Conservation (phyloP, 805 yeast species). For the Suhomyces sp. region DNA sequence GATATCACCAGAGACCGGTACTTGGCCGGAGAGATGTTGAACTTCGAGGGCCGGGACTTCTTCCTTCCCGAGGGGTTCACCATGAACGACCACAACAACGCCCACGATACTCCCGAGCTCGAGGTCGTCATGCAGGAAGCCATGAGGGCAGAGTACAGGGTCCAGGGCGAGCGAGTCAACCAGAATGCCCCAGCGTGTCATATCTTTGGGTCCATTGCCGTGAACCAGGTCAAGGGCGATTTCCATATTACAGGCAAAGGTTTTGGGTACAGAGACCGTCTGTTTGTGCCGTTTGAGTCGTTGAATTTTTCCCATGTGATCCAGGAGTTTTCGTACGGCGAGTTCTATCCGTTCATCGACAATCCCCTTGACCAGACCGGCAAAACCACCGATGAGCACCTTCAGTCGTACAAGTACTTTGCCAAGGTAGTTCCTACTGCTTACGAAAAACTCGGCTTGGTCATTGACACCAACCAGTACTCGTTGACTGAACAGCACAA, state of each 20-base stretch:
- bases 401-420: conserved; percentile 60
- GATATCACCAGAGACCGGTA: conserved; percentile 78
- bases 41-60: conserved; percentile 63
- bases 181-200: conserved; percentile 79
- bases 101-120: conserved; percentile 57
- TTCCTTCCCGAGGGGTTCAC: conserved; percentile 49
- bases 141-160: conserved; percentile 59
- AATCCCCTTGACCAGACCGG: conserved; percentile 86
- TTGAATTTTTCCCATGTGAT: conserved; percentile 82
- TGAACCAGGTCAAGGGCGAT: conserved; percentile 82
- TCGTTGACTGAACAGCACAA: conserved; percentile 58
- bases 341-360: conserved; percentile 76
- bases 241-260: conserved; percentile 82
- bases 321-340: conserved; percentile 87
- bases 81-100: conserved; percentile 44
- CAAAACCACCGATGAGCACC: conserved; percentile 47
- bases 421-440: conserved; percentile 82
- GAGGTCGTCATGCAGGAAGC: conserved; percentile 66
- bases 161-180: conserved; percentile 38
- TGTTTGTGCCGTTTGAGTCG: conserved; percentile 45
- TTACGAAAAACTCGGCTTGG: conserved; percentile 67
- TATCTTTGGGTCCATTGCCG: conserved; percentile 76
- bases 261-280: conserved; percentile 52
- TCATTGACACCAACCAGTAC: conserved; percentile 81
- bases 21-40: conserved; percentile 72